Base-by-base conservation (phyloP, 352 stramenopile species). In the Chrysophaeum taylorii region DNA sequence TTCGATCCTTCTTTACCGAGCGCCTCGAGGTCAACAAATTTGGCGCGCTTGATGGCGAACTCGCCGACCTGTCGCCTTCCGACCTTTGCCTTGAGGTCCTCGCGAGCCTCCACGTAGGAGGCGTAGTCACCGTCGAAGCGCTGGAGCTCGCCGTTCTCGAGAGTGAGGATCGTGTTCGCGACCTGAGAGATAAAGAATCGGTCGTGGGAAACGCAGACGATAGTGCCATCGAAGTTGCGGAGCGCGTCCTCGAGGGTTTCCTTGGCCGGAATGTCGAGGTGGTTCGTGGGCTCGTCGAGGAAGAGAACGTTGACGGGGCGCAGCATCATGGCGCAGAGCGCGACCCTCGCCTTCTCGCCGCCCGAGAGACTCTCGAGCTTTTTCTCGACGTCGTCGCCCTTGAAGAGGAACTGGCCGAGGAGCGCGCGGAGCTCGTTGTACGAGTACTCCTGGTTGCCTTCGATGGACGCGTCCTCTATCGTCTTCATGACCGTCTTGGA, bases 181-280 rank as follows among this genome's bases (percentile, higher is more conserved):
- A 91, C 84, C 69, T 88, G 82, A 33, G 90, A 95, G 74, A 98
- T 92, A 72, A 98, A 98, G 82, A 97, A 96, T 78, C 96, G 86
- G 88, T 98, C 92, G 81, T 98, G 94, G 1, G 90, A 97, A 35
- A 98, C 91, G 63, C 97, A 82, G 50, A 98, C 85, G 12, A 98
- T 88, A 36, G 91, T 91, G 54, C 94, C 94, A 75, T 95, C 92
- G 86, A 95, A 98, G 73, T 94, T 83, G 71, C 92, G 90, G 37
- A 97, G 80, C 25, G 93, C 93, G 76, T 98, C 92, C 74, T 97
- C 94, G 37, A 98, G 81, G 81, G 90, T 91, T 81, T 92, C 84
- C 68, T 89, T 93, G 54, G 85, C 85, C 76, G 89, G 89, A 79
- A 98, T 97, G 76, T 94, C 87, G 77, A 94, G 88, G 80, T 97